These are phyloP conservation scores for Emmonsia crescens DNA, from an alignment of 2,329 filamentous ascomycete species.

Conservation along the genomic window DNA sequence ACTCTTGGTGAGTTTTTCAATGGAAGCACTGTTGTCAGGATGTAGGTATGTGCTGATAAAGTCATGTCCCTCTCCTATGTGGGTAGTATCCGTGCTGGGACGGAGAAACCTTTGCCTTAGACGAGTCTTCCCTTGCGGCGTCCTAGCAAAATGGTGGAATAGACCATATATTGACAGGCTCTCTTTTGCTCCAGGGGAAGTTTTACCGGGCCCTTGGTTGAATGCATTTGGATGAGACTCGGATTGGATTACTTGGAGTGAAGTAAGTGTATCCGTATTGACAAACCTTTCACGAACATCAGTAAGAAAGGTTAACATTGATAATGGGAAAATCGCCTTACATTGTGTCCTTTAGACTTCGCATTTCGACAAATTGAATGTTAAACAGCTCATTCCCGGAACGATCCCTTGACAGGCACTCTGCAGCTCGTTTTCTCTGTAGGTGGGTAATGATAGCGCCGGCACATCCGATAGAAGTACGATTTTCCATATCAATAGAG, in stretches of 20 bases:
- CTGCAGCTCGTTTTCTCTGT: conserved; percentile 54
- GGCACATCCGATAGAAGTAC: conserved; percentile 67
- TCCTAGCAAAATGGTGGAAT: conserved; percentile 63
- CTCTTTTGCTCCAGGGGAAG: conserved; percentile 59
- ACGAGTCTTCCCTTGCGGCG: conserved; percentile 62
- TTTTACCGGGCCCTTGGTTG: conserved; percentile 56
- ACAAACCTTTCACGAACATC: conserved; percentile 56
- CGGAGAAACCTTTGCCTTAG: conserved; percentile 74
- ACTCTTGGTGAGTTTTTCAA: conserved; percentile 48
- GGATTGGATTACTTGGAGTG: conserved; percentile 73
- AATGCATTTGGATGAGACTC: conserved; percentile 76
- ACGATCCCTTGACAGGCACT: conserved; percentile 51
- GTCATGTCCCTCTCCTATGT: conserved; percentile 61
- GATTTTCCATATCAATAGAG: conserved; percentile 63
- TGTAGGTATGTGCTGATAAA: conserved; percentile 57
- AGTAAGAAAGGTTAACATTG: conserved; percentile 2
- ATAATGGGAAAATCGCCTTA: conserved; percentile 21
- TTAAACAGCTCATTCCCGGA: conserved; percentile 46
- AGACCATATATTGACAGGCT: conserved; percentile 74
- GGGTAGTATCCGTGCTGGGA: conserved; percentile 56
- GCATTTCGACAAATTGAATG: conserved; percentile 60
- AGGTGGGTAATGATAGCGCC: conserved; percentile 78
- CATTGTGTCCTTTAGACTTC: conserved; percentile 56
- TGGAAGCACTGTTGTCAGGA: conserved; percentile 51
- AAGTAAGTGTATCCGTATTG: conserved; percentile 66